Evolutionary conservation across 768 basidiomycete species (phyloP).

Genomic region (Dioszegia hungarica): DNA sequence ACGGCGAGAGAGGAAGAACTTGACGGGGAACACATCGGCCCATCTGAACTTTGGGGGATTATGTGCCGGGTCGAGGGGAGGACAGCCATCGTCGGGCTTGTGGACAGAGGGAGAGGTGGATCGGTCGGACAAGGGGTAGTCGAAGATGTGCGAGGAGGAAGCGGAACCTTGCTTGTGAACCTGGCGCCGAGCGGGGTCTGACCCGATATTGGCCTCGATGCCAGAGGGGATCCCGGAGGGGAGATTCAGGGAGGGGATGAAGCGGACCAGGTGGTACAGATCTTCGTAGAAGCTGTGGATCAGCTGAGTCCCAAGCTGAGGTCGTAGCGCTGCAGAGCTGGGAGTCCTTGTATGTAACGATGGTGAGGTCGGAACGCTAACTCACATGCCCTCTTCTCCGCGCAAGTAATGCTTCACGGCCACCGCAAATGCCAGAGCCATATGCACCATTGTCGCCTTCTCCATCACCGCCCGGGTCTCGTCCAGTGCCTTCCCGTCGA

Average conservation of each 20-base stretch:
- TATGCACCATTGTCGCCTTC: slow-evolving; percentile 37
- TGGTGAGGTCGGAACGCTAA: not conserved
- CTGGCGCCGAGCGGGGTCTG: slow-evolving; percentile 6
- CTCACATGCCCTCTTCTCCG: slow-evolving; percentile 47
- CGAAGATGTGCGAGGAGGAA: slow-evolving; percentile 6
- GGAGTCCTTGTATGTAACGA: not conserved
- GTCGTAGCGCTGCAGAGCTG: too few species aligned
- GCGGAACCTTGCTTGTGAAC: slow-evolving; percentile 4
- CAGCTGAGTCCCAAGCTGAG: not conserved
- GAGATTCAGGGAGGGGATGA: slow-evolving; percentile 34
- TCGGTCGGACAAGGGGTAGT: not conserved
- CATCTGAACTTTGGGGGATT: slow-evolving; percentile 33
- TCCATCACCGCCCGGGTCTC: slow-evolving; percentile 26
- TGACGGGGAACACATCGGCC: slow-evolving; percentile 26
- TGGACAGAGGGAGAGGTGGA: not conserved
- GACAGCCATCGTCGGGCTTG: not conserved
- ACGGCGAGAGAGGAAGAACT: slow-evolving; percentile 13
- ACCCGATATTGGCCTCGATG: slow-evolving; percentile 19
- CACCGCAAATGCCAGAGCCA: slow-evolving; percentile 43
- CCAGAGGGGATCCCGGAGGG: slow-evolving; percentile 30
- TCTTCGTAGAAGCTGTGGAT: slow-evolving; percentile 44
- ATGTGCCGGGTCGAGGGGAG: slow-evolving; percentile 24
- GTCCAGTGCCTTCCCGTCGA: slow-evolving; percentile 16
- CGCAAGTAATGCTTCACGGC: slow-evolving; percentile 47
- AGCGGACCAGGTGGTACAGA: slow-evolving; percentile 43